Percentiles rank a stretch among this genome's conserved stretches.
Conservation (phyloP, 345 rosid species). For the Hevea brasiliensis region DNA sequence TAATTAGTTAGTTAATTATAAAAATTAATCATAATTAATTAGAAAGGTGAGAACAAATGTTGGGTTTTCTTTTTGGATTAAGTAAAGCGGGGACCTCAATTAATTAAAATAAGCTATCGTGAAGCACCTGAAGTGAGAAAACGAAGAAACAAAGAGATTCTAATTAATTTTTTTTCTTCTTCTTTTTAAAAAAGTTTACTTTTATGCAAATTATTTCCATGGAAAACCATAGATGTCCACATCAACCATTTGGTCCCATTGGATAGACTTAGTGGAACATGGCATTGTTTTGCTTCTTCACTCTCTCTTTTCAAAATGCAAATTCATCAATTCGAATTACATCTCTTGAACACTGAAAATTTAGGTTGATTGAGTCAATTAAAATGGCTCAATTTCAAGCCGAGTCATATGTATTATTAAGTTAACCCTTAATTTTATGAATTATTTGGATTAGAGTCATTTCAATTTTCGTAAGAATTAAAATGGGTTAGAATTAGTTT, state of each 20-base stretch:
- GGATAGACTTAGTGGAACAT: too few species aligned
- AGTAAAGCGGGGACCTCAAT: slow-evolving; percentile 15
- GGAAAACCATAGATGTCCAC: neutral
- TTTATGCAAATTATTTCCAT: neutral
- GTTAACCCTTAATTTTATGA: too few species aligned
- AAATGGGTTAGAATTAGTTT: too few species aligned
- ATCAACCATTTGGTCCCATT: neutral
- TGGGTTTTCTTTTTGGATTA: neutral
- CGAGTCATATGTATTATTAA: too few species aligned
- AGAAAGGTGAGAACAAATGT: neutral
- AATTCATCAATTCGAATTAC: too few species aligned
- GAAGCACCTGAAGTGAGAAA: slow-evolving; percentile 27
- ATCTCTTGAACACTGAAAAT: too few species aligned
- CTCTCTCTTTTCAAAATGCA: too few species aligned
- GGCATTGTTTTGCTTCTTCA: too few species aligned
- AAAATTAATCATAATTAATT: neutral
- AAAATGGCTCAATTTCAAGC: too few species aligned
- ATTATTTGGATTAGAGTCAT: too few species aligned
- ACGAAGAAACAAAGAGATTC: slow-evolving; percentile 18
- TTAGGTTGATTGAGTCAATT: too few species aligned
- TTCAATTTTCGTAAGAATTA: too few species aligned
- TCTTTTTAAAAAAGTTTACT: neutral
- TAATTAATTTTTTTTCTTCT: neutral
- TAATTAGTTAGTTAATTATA: neutral
- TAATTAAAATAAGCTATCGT: slow-evolving; percentile 23